Evolutionary conservation across 73 alveolate genomes (phyloP).

Genomic region (Paraurostyla sp.): DNA sequence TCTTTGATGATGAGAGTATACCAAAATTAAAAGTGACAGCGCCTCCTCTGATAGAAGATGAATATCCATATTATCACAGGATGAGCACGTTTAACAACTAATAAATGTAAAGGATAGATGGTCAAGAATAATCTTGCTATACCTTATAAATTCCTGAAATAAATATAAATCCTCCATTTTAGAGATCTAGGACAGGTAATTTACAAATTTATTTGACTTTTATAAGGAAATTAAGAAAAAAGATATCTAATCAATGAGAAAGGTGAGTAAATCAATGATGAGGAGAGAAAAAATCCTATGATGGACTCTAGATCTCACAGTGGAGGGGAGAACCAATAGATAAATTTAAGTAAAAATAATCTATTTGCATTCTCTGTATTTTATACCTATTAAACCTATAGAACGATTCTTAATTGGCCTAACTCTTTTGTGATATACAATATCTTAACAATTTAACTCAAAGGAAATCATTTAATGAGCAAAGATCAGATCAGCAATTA

Average conservation of each 20-base stretch:
- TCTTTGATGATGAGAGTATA: background rate
- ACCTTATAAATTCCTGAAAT: background rate
- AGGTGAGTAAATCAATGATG: no score
- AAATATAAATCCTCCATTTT: background rate
- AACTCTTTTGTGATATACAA: background rate
- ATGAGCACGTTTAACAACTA: background rate
- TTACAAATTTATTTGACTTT: no score
- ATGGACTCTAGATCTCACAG: no score
- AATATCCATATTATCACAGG: background rate
- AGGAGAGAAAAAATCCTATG: no score
- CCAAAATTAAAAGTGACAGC: background rate
- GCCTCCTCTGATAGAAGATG: background rate
- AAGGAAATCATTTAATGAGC: background rate
- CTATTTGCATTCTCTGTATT: slow-evolving; percentile 2
- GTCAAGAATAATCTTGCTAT: background rate
- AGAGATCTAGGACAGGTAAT: background rate
- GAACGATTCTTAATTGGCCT: background rate
- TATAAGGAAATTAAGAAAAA: no score
- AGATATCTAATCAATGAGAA: no score
- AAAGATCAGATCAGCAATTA: background rate
- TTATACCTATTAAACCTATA: background rate
- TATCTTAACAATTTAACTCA: background rate
- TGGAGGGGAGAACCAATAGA: no score
- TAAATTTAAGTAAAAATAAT: background rate
- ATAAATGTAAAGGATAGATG: background rate